Evolutionary conservation across 495 filamentous ascomycete species (phyloP), one percentile per base, ranked within the genome.

Genomic region (Penicillium waksmanii): DNA sequence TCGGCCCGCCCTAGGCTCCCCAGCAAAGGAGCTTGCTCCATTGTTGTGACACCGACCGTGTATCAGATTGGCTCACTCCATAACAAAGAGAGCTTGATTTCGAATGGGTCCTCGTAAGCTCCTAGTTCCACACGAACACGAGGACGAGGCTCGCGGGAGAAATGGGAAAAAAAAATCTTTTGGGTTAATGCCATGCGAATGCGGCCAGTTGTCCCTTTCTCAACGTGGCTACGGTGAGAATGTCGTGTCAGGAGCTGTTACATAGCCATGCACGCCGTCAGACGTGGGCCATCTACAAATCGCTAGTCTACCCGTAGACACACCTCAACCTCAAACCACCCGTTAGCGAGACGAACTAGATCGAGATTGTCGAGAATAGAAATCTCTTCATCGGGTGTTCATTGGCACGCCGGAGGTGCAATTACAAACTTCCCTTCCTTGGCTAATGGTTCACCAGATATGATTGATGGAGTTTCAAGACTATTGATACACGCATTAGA

Each of bases 401-500:
- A 48, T 48, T 48, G 46, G 46, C 21, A 27, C 46, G 21, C 23
- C 21, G 11, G 46, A 15, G 10, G 9, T 44, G 13, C 42, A 44
- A 44, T 44, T 12, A 5, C 15, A 11, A 10, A 9, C 3, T 15
- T 23, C 9, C 42, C 9, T 15, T 27, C 46, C n/a, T 51, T 40
- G 6, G 40, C 12, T 50, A 46, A 18, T 31, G 46, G 40, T 53
- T 48, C 23, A 10, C 1, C 11, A 10, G 9, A 38, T 35, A 31
- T 63, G 60, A 63, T 63, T 63, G 60, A 63, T 46, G 60, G 60
- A 53, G 55, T 55, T 63, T 58, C 55, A 50, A 42, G 19, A 5
- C 40, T 52, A 33, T 36, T 42, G 15, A 44, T 58, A 51, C 55
- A 51, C 46, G 42, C 44, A 46, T 44, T 36, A 5, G 13, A 17